These are phyloP conservation scores for Viola odorata DNA, from an alignment of 345 rosid genomes.

Conservation along the genomic window DNA sequence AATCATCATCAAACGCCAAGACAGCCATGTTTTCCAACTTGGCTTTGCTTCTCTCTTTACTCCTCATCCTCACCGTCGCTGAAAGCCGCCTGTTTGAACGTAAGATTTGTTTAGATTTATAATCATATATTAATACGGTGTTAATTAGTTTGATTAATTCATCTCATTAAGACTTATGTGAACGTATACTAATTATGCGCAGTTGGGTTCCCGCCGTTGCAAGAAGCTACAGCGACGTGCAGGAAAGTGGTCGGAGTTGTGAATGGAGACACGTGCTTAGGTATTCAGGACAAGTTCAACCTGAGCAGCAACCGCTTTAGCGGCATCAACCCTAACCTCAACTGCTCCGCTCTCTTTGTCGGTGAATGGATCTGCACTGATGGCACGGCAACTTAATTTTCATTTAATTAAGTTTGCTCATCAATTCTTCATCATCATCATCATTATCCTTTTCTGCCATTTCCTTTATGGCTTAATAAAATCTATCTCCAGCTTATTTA, in stretches of 20 bases:
- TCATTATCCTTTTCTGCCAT: too few relatives aligned
- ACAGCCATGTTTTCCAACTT: neutral
- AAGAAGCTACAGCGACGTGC: constrained; percentile 1
- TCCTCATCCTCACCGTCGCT: constrained; percentile 19
- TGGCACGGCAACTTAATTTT: neutral
- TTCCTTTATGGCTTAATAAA: too few relatives aligned
- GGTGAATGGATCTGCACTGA: constrained; percentile 39
- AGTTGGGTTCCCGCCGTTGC: neutral
- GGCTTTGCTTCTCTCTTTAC: constrained; percentile 15
- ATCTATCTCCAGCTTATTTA: too few relatives aligned
- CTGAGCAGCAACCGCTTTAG: constrained; percentile 2
- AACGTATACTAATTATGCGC: too few relatives aligned
- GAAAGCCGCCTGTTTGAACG: constrained; percentile 11
- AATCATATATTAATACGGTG: too few relatives aligned
- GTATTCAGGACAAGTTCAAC: neutral
- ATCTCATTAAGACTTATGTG: too few relatives aligned
- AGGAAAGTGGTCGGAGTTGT: constrained; percentile 5
- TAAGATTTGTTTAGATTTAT: neutral
- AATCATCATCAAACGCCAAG: too few relatives aligned
- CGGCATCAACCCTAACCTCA: constrained; percentile 34
- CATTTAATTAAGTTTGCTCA: too few relatives aligned
- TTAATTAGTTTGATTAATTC: too few relatives aligned
- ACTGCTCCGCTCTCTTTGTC: constrained; percentile 18
- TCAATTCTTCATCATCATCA: too few relatives aligned
- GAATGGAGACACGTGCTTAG: constrained; percentile 13